Conservation (phyloP, 305 asterid species). For the Plantago coronopus region DNA sequence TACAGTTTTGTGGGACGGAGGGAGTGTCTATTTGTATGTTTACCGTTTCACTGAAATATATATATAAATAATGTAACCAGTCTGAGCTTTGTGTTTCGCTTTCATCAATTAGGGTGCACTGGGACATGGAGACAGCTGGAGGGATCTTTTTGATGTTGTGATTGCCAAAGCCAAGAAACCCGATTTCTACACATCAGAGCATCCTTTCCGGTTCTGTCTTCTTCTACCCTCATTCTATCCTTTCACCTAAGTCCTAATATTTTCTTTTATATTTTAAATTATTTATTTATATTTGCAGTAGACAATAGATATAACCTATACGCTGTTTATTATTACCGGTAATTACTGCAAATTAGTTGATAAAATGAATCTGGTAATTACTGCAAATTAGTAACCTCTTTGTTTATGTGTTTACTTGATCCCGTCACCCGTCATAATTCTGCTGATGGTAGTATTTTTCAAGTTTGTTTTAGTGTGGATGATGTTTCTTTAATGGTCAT, state of each 20-base stretch:
- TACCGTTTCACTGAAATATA: slow-evolving; percentile 10
- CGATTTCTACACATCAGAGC: slow-evolving; percentile 94
- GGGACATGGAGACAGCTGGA: slow-evolving; percentile 81
- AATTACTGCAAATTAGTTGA: not conserved
- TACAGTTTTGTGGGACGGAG: too few species aligned
- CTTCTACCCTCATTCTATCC: slow-evolving; percentile 19
- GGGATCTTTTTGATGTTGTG: slow-evolving; percentile 92
- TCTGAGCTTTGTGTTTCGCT: slow-evolving; percentile 22
- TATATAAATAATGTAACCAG: slow-evolving; percentile 3
- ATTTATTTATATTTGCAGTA: not conserved
- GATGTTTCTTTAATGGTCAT: not conserved
- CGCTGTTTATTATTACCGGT: not conserved
- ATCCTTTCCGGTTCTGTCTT: slow-evolving; percentile 73
- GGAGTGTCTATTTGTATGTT: slow-evolving; percentile 1
- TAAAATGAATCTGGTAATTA: not conserved
- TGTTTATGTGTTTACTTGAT: not conserved
- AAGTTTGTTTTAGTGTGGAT: not conserved
- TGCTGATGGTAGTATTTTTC: not conserved
- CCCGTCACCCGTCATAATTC: not conserved
- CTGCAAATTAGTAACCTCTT: not conserved
- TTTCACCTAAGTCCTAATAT: slow-evolving; percentile 9
- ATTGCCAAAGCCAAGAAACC: slow-evolving; percentile 97
- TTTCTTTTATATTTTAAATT: too few species aligned
- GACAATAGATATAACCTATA: not conserved
- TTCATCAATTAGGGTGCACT: slow-evolving; percentile 59